Conservation (phyloP, 345 rosid species). For the Citrus australasica region DNA sequence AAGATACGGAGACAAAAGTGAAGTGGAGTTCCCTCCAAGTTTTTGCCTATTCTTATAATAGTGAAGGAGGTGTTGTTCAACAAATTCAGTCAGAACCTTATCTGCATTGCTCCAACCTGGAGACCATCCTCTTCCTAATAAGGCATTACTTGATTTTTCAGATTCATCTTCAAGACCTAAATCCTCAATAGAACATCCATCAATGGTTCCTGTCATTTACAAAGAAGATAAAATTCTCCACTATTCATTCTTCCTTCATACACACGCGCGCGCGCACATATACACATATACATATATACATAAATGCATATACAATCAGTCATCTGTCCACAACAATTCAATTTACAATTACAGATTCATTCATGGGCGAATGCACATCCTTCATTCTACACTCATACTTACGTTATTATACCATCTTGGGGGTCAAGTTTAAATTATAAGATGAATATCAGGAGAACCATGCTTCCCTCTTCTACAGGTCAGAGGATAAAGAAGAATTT, state of each 20-base stretch:
- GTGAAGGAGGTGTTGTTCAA: constrained; percentile 52
- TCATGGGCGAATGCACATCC: background rate
- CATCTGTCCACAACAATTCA: background rate
- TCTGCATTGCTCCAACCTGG: constrained; percentile 96
- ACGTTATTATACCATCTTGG: background rate
- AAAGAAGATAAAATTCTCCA: constrained; percentile 1
- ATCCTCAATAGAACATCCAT: constrained; percentile 61
- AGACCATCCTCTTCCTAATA: constrained; percentile 87
- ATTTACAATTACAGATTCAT: background rate
- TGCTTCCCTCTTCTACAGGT: background rate
- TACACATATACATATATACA: background rate
- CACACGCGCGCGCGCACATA: too few species aligned
- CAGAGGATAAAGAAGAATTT: background rate
- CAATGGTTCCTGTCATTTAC: constrained; percentile 41
- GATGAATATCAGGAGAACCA: background rate
- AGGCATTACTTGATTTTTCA: constrained; percentile 80
- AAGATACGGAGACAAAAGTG: constrained; percentile 85
- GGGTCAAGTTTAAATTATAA: background rate
- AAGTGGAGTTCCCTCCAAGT: constrained; percentile 62
- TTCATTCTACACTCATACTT: background rate
- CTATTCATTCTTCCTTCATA: background rate
- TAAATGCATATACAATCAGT: background rate
- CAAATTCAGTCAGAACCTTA: constrained; percentile 58
- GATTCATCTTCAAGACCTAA: constrained; percentile 79
- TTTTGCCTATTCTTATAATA: constrained; percentile 58